A percentile compares a stretch with the other conserved stretches of the same genome.
phyloP scores from a whole-genome alignment of 2,329 filamentous ascomycete genomes.

The Pseudopyrenochaeta lycopersici region DNA sequence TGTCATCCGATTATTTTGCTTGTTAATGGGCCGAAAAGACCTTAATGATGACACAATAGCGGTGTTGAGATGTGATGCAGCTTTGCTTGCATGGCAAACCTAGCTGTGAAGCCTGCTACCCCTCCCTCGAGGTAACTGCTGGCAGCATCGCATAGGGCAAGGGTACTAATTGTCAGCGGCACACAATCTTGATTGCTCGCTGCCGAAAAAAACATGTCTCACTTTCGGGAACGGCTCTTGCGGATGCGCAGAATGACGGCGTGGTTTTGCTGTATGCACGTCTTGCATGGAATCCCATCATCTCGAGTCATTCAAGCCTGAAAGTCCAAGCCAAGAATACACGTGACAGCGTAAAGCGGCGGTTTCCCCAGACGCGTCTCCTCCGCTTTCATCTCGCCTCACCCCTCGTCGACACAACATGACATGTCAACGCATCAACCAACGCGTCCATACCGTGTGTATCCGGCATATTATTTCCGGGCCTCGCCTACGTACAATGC shows the following conservation, averaged over 20 bases:
- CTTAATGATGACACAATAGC: conserved; percentile 22
- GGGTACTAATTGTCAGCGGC: conserved; percentile 8
- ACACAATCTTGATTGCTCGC: conserved; percentile 36
- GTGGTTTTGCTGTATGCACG: conserved; percentile 23
- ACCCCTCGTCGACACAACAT: conserved; percentile 33
- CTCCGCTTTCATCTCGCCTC: conserved; percentile 10
- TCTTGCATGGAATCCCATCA: conserved; percentile 32
- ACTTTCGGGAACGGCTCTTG: conserved; percentile 36
- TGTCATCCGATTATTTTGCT: conserved; percentile 6
- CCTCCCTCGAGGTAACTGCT: conserved; percentile 18
- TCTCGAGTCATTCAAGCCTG: conserved; percentile 11
- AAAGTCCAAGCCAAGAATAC: neutral
- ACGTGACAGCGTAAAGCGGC: conserved; percentile 18
- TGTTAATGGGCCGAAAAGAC: conserved; percentile 18
- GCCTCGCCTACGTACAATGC: conserved; percentile 68
- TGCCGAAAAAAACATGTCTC: conserved; percentile 14
- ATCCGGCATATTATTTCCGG: conserved; percentile 68
- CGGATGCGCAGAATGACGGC: conserved; percentile 25
- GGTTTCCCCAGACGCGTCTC: conserved; percentile 27
- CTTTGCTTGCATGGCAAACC: conserved; percentile 25
- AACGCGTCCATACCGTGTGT: conserved; percentile 50
- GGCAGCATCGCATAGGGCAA: conserved; percentile 18
- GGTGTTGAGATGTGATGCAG: conserved; percentile 34
- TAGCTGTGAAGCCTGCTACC: conserved; percentile 14
- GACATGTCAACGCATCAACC: conserved; percentile 38